Evolutionary conservation across 140 eudicot species (phyloP), one percentile per base, ranked within the genome.

Genomic region (Bidens hawaiensis): DNA sequence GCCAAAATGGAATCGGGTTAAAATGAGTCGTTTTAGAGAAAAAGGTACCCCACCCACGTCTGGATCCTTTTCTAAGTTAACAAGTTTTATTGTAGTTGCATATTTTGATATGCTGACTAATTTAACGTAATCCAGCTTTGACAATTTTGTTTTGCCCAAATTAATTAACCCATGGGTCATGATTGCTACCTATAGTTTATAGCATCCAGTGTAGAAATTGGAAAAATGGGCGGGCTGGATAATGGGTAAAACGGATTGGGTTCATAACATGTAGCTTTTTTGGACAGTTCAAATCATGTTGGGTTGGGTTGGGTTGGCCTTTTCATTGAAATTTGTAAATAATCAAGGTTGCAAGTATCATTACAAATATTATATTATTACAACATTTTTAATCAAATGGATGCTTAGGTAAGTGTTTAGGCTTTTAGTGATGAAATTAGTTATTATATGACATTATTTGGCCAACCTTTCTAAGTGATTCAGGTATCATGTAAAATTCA

Each of bases 331-430:
- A 12, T 14, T 38, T 40, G 14, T 60, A 60, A 33, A 23, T 60
- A 38, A 2, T 40, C 19, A 57, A 57, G 28, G 64, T 58, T 16
- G 16, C 22, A 40, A 60, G 31, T 59, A 33, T 34, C 18, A 36
- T 38, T 59, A 38, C 50, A n/a, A 21, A 38, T 14, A 36, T 50
- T 21, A 21, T 58, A 30, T 22, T 21, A 21, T 40, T 23, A 8
- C 63, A 21, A 13, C 6, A 31, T 10, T 6, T 31, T 0, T 6
- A 31, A 31, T 31, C 38, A 31, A 2, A 31, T n/a, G 52, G 66
- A 31, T 64, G 53, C 57, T 48, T 70, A 93, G 99, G 94, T 94
- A 33, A 94, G 95, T 58, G 97, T 94, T 67, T 97, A 94, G 87
- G 97, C 99, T 77, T 94, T 94, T 69, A 85, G 78, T 40, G 99